Evolutionary conservation across 108 stramenopile species (phyloP), one percentile per base, ranked within the genome.

Genomic region (Discostella stelligeroides): DNA sequence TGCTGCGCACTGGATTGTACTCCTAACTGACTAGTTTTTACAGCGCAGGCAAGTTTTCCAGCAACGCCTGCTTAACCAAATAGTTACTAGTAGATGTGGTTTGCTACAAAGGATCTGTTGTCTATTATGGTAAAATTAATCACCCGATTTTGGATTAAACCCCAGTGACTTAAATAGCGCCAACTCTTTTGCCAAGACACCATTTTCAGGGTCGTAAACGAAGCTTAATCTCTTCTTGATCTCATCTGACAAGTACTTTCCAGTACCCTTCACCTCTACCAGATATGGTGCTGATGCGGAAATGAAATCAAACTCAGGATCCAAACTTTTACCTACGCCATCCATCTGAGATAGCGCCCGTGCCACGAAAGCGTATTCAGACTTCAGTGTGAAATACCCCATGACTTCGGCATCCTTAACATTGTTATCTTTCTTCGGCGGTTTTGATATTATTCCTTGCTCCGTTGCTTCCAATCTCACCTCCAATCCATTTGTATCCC

Each of bases 311-410:
- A 95, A 95, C 1, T 92, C 91, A 7, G 83, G 67, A 53, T 92
- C 94, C 18, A 95, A 64, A 15, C 70, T 64, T 66, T 91, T 90
- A 25, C 94, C 91, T 9, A 92, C 91, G 2, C 94, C 94, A 56
- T 88, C 85, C 86, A 95, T 87, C 73, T 95, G 94, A 18, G 82
- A 77, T n/a, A 92, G 34, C 4, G 94, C 94, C 34, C 94, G 84
- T 8, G 88, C 89, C 17, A 90, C 94, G 71, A 95, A 95, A 24
- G 94, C 94, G 63, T 91, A 91, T 70, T 92, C 91, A 15, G 89
- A 88, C 57, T 89, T 91, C 14, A 95, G 68, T 23, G 85, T 84
- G 57, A 95, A 95, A 57, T 79, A 92, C 15, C 76, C 78, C 89
- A 95, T 90, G 48, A 95, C 77, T 66, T 90, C 85, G 9, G 86